Base-by-base conservation (phyloP, 2,329 filamentous ascomycete species). In the Scleromitrula shiraiana region DNA sequence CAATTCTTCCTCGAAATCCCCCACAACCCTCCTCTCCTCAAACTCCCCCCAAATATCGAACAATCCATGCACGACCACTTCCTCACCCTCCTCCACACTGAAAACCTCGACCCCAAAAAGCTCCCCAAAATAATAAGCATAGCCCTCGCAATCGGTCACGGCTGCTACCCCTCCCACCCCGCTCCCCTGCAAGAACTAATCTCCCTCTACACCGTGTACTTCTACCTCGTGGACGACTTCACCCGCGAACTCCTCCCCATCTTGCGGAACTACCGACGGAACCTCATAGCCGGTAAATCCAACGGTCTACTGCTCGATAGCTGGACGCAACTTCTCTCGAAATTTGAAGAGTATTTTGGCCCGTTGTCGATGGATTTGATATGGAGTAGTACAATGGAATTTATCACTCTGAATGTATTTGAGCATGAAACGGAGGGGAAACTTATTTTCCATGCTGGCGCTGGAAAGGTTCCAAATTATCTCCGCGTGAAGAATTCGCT, bases 301-400 rank as follows among this genome's bases (percentile, higher is more conserved):
- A 37, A n/a, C 17, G 35, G 35, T 10, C 35, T 14, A 0, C 5
- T 23, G 0, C 17, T 37, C 17, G 12, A 37, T n/a, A 7, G 10
- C 4, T 37, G 0, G 10, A 20, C 2, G 0, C 20, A 20, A 14
- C 4, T 37, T 37, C 3, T 23, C 3, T 0, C 17, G 0, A 17
- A 37, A 8, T 19, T 23, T 14, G 19, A 19, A 19, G 10, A 17
- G 17, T 23, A 20, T n/a, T 23, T 20, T 6, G 35, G 35, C 9
- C 2, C 35, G 0, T 22, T 37, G 2, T 12, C 19, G 12, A 14
- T 20, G 8, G 35, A 37, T 9, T 37, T 37, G 5, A 23, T 37
- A 22, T 37, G 8, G 7, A 23, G 3, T 2, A 0, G 35, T 37
- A 37, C 35, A 8, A 14, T 37, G 0, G 35, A 37, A 20, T 4